Conservation (phyloP, 495 filamentous ascomycete genomes). For the Bryoglossum gracile region DNA sequence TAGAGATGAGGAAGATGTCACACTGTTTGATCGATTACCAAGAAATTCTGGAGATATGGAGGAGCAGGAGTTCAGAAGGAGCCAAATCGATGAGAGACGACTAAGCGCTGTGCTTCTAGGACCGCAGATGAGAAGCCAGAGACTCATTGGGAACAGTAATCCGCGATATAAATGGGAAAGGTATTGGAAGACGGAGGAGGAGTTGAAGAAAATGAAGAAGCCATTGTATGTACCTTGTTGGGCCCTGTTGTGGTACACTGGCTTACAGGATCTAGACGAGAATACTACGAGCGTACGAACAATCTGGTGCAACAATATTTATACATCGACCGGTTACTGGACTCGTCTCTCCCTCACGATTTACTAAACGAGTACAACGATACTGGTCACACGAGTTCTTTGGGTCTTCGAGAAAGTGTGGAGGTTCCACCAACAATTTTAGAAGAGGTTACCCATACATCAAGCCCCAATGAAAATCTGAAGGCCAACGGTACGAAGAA, state of each 20-base stretch:
- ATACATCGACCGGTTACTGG: slow-evolving; percentile 85
- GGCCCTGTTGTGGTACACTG: neutral
- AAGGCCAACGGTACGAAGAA: slow-evolving; percentile 29
- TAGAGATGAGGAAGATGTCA: slow-evolving; percentile 9
- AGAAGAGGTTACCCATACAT: slow-evolving; percentile 32
- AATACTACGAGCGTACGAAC: slow-evolving; percentile 83
- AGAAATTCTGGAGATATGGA: slow-evolving; percentile 16
- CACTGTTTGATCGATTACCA: neutral
- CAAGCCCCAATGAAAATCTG: neutral
- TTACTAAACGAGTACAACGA: slow-evolving; percentile 79
- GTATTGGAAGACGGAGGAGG: slow-evolving; percentile 63
- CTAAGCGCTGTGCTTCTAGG: slow-evolving; percentile 50
- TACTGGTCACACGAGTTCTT: slow-evolving; percentile 23
- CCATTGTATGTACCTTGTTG: slow-evolving; percentile 40
- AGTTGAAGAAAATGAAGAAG: slow-evolving; percentile 58
- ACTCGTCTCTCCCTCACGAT: slow-evolving; percentile 78
- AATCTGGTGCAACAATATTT: slow-evolving; percentile 77
- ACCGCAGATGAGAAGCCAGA: slow-evolving; percentile 67
- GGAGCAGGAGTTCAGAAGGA: slow-evolving; percentile 18
- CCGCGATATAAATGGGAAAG: slow-evolving; percentile 67
- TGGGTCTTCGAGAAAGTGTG: slow-evolving; percentile 29
- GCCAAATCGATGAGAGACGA: slow-evolving; percentile 37
- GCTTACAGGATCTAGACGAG: slow-evolving; percentile 38
- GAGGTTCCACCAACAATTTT: slow-evolving; percentile 51
- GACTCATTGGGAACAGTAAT: slow-evolving; percentile 70